A percentile compares a stretch with the other conserved stretches of the same genome.
phyloP scores from a whole-genome alignment of 139 green algal species.

The Coelastrella sp. region DNA sequence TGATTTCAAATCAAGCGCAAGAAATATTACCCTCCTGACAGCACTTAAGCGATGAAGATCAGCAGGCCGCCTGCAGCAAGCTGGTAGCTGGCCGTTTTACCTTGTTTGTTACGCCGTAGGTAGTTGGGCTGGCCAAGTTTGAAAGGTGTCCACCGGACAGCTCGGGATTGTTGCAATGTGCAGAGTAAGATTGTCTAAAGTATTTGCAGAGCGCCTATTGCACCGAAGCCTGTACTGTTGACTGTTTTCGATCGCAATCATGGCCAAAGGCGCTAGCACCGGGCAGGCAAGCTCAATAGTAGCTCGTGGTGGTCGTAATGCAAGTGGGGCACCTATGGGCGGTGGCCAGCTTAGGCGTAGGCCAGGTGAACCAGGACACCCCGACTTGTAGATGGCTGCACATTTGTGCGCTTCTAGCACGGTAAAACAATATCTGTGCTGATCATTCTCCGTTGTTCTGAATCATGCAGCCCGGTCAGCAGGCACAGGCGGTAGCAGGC shows the following conservation, averaged over 20 bases:
- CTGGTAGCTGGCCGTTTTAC: neutral
- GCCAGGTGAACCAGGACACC: slow-evolving; percentile 22
- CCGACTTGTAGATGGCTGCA: neutral
- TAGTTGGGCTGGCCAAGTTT: neutral
- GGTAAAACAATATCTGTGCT: neutral
- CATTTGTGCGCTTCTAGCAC: neutral
- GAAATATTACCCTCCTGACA: too few species aligned
- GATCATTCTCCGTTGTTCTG: neutral
- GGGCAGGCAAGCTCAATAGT: slow-evolving; percentile 51
- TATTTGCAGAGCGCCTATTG: too few species aligned
- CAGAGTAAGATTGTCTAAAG: too few species aligned
- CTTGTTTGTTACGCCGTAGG: neutral
- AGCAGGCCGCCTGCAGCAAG: too few species aligned
- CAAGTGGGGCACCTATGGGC: slow-evolving; percentile 30
- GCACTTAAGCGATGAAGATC: too few species aligned
- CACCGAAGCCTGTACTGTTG: neutral
- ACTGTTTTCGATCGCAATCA: slow-evolving; percentile 3
- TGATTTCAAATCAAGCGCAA: too few species aligned
- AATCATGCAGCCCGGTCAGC: slow-evolving; percentile 7
- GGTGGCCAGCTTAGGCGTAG: slow-evolving; percentile 43
- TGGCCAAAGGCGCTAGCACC: slow-evolving; percentile 43
- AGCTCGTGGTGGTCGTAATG: slow-evolving; percentile 47
- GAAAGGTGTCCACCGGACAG: too few species aligned
- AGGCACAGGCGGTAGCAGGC: slow-evolving; percentile 21
- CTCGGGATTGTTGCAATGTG: too few species aligned